Evolutionary conservation across 2,329 filamentous ascomycete genomes (phyloP).

Genomic region (Colletotrichum australisinense): DNA sequence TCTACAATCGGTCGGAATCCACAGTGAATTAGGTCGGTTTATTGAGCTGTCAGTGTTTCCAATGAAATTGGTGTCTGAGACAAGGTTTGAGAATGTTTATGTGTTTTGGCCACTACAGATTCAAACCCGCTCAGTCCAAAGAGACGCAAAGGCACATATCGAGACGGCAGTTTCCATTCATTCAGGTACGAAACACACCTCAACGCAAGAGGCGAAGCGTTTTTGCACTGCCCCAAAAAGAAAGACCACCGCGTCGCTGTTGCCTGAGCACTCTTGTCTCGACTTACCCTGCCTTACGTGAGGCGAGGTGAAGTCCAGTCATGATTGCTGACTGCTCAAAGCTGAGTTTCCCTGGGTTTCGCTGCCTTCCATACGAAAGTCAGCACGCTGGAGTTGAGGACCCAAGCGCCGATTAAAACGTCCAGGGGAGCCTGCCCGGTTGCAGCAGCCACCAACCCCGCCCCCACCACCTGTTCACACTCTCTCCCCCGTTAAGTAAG

Average conservation of each 20-base stretch:
- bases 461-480: background rate
- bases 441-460: background rate
- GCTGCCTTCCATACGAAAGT: background rate
- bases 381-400: background rate
- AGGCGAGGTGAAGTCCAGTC: background rate
- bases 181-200: background rate
- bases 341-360: background rate
- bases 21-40: background rate
- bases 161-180: background rate
- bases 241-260: background rate
- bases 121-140: background rate
- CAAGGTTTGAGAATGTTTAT: background rate
- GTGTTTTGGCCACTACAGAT: background rate
- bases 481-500: background rate
- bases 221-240: background rate
- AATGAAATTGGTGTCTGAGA: background rate
- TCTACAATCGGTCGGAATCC: background rate
- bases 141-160: background rate
- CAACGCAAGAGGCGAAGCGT: background rate
- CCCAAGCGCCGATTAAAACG: background rate
- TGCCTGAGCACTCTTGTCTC: background rate
- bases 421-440: background rate
- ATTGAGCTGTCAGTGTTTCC: background rate
- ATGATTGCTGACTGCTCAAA: background rate
- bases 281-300: background rate